Evolutionary conservation across 371 early-diverging fungal species (phyloP), one percentile per base, ranked within the genome.

Genomic region (Mortierella sp.): DNA sequence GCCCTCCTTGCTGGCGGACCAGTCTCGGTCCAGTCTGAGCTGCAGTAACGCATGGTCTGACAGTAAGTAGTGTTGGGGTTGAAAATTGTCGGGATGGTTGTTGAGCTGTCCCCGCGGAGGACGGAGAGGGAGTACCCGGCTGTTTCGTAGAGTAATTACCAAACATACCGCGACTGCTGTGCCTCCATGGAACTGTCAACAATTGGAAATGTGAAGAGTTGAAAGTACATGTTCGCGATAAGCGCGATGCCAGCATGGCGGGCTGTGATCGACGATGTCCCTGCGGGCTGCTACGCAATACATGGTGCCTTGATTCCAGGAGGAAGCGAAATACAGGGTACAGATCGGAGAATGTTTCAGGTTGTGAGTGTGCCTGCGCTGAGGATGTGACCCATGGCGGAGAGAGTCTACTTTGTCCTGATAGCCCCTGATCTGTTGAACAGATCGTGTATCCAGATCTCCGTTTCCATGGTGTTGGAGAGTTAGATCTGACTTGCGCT

Each of bases 241-340:
- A 14, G 1, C 37, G 37, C 14, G 37, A 44, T 4, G 44, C n/a
- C 2, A 21, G 9, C 0, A 21, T 3, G 3, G 44, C 9, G 3
- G 44, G 8, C 21, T 19, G 44, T 19, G 44, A 44, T 17, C 44
- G 44, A 44, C 44, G 19, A 21, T 19, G 7, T 14, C 17, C 19
- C 21, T 14, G 23, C 23, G 39, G 15, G 24, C 4, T 42, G 23
- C 44, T 12, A 12, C 42, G 37, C 11, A 23, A 42, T 8, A n/a
- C 28, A 15, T 60, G 52, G 15, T 31, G 32, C 14, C 65, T 37
- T 14, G 60, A 59, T 23, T 59, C 61, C 11, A 69, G 43, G 7
- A 69, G 48, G n/a, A 43, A 52, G 11, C 69, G 69, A 56, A 70
- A 70, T 3, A 70, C 42, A 34, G 63, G 63, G 26, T 70, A 70